Evolutionary conservation across 129 eudicot species (phyloP).

Genomic region (Artemisia annua): DNA sequence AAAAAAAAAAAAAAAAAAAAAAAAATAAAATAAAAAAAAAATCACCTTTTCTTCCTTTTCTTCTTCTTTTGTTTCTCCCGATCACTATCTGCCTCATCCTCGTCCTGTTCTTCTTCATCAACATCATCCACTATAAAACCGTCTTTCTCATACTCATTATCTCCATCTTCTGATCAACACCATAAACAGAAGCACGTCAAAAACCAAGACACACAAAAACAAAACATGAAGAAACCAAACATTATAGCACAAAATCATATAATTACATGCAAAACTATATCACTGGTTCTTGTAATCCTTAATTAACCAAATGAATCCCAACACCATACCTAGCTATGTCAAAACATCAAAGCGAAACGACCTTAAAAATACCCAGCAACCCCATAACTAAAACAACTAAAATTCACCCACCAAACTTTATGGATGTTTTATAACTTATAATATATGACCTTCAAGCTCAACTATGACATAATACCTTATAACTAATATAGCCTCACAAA

Average conservation of each 20-base stretch:
- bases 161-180: conserved; percentile 69
- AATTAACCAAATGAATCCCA: not conserved
- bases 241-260: no score
- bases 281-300: not conserved
- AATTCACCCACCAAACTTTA: not conserved
- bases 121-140: conserved; percentile 90
- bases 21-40: not conserved
- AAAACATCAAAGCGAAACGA: not conserved
- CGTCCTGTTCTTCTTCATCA: conserved; percentile 76
- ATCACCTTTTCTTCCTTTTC: conserved; percentile 77
- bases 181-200: conserved; percentile 12
- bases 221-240: not conserved
- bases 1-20: not conserved
- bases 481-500: no score
- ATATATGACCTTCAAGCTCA: no score
- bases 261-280: not conserved
- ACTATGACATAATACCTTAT: no score
- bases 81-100: conserved; percentile 51
- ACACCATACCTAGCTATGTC: no score
- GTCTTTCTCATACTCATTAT: conserved; percentile 87
- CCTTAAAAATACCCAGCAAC: conserved; percentile 9
- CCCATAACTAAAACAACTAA: not conserved
- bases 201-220: not conserved
- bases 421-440: no score
- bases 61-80: conserved; percentile 76